Evolutionary conservation across 495 filamentous ascomycete species (phyloP).

Genomic region (Daldinia decipiens): DNA sequence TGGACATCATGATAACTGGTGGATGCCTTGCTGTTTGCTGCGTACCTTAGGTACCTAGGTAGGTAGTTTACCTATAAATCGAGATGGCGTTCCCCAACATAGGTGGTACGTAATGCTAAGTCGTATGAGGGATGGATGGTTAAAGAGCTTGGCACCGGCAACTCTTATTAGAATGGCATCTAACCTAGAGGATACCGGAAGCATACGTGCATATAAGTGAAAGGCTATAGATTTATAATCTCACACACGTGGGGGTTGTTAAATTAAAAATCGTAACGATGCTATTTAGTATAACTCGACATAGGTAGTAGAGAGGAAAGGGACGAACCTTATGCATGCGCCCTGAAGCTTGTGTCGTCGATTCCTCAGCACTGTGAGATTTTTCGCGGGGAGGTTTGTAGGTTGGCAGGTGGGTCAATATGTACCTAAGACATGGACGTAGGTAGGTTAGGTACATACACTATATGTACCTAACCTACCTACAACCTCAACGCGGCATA

Average conservation of each 20-base stretch:
- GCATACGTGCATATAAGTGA: background rate
- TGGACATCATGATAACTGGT: background rate
- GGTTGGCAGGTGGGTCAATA: background rate
- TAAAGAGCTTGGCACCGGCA: conserved; percentile 5
- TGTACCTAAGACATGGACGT: no score
- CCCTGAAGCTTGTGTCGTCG: background rate
- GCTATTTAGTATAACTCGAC: background rate
- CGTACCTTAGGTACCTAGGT: no score
- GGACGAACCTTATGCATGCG: background rate
- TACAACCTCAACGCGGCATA: no score
- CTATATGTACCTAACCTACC: no score
- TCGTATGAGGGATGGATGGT: background rate
- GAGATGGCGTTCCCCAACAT: background rate
- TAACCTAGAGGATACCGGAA: background rate
- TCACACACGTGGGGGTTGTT: background rate
- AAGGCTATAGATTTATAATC: background rate
- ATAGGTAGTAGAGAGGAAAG: background rate
- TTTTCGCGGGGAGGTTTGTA: background rate
- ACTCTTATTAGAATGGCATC: background rate
- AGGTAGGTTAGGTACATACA: no score
- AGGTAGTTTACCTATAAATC: background rate
- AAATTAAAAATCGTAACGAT: background rate
- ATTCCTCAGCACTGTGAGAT: no score
- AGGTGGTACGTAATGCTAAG: background rate
- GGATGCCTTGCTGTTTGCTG: background rate